Conservation (phyloP, 2,329 filamentous ascomycete genomes). For the Colletotrichum limetticola region DNA sequence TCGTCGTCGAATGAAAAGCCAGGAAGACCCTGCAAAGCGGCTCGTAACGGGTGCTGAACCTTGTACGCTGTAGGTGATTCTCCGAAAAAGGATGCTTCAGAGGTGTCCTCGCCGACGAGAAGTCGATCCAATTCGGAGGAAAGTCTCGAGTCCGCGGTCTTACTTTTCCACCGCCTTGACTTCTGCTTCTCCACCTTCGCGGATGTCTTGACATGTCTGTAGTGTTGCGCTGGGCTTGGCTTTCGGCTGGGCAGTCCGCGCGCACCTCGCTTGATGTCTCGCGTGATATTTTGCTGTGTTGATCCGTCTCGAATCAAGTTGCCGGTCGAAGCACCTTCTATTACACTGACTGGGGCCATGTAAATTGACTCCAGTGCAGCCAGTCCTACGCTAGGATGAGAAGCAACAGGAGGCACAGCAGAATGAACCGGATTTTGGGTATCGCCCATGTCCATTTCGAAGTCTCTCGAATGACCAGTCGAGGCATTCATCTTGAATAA, state of each 20-base stretch:
- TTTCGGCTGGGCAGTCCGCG: background rate
- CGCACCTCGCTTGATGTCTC: background rate
- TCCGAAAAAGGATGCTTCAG: background rate
- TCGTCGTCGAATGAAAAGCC: constrained; percentile 21
- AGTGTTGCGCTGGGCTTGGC: background rate
- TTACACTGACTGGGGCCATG: background rate
- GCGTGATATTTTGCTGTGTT: background rate
- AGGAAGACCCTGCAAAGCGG: constrained; percentile 8
- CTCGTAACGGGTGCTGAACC: constrained; percentile 13
- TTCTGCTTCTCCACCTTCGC: constrained; percentile 9
- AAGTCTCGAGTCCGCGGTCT: constrained; percentile 6
- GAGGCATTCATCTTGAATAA: background rate
- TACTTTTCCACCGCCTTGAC: constrained; percentile 8
- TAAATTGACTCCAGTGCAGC: background rate
- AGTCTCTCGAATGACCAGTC: background rate
- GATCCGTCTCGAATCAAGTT: background rate
- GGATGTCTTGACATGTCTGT: background rate
- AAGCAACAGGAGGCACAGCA: background rate
- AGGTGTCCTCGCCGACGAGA: constrained; percentile 5
- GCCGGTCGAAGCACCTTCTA: background rate
- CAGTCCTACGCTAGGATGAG: background rate
- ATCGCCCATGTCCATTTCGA: background rate
- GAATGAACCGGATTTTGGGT: background rate
- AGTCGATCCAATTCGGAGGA: constrained; percentile 16
- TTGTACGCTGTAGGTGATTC: background rate